These are phyloP conservation scores for Populus alba DNA, from an alignment of 345 rosid genomes.

Conservation along the genomic window DNA sequence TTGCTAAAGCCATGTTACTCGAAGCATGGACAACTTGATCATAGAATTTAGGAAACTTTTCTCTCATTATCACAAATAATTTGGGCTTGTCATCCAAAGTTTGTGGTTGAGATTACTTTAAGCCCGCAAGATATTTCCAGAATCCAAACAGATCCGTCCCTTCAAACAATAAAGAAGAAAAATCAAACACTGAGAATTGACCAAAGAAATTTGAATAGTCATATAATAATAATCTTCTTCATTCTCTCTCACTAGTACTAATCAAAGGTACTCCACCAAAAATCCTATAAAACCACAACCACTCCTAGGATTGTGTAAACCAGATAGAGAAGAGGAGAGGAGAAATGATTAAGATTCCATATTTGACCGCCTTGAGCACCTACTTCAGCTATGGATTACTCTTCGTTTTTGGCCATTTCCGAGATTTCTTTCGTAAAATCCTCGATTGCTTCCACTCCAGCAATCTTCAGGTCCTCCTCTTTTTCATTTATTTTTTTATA, in stretches of 20 bases:
- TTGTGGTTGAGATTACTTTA: not conserved
- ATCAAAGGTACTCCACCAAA: not conserved
- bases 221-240: not conserved
- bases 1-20: too few species aligned
- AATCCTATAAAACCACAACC: not conserved
- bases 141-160: too few species aligned
- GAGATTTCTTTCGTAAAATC: conserved; percentile 68
- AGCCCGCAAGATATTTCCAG: not conserved
- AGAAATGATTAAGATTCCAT: conserved; percentile 70
- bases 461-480: conserved; percentile 49
- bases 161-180: too few species aligned
- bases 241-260: not conserved
- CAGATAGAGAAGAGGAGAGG: not conserved
- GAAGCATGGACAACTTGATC: too few species aligned
- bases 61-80: too few species aligned
- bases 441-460: conserved; percentile 55
- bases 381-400: conserved; percentile 80
- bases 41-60: too few species aligned
- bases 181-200: too few species aligned
- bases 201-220: not conserved
- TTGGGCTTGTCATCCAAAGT: too few species aligned
- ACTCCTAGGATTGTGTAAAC: not conserved
- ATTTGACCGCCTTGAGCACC: conserved; percentile 65
- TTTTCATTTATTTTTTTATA: not conserved
- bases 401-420: conserved; percentile 71